These are phyloP conservation scores for Eragrostis nindensis DNA, from an alignment of 176 grass and related monocot genomes.

Conservation along the genomic window DNA sequence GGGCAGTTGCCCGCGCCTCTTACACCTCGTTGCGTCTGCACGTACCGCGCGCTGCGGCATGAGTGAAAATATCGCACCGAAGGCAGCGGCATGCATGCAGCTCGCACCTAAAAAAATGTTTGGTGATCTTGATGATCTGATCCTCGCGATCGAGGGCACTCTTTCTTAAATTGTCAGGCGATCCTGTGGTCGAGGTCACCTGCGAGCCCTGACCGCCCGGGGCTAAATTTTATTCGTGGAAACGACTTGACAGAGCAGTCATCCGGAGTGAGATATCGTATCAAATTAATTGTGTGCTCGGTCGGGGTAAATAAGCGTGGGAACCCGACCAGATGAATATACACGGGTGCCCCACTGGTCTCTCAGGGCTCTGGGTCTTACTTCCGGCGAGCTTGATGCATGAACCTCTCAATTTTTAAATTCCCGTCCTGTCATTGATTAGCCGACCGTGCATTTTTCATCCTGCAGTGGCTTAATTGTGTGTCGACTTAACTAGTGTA, in stretches of 20 bases:
- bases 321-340: conserved; percentile 46
- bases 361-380: conserved; percentile 27
- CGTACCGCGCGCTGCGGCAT: not conserved
- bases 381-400: conserved; percentile 41
- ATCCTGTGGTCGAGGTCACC: conserved; percentile 11
- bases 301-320: conserved; percentile 23
- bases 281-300: conserved; percentile 1
- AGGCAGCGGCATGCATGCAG: not conserved
- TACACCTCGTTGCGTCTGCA: not conserved
- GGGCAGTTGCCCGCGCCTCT: not conserved
- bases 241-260: not conserved
- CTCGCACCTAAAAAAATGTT: not conserved
- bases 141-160: not conserved
- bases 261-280: not conserved
- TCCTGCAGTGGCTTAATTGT: conserved; percentile 36
- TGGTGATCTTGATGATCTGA: not conserved
- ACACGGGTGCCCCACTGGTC: conserved; percentile 17
- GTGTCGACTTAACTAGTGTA: not conserved
- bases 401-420: conserved; percentile 39
- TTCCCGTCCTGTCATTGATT: conserved; percentile 31
- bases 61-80: not conserved
- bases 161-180: not conserved
- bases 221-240: not conserved
- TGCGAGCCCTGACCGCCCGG: not conserved
- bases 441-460: conserved; percentile 50